A percentile compares a stretch with the other conserved stretches of the same genome.
Evolutionary conservation across 768 basidiomycete genomes (phyloP).

Genomic region (Termitomyces sp.): DNA sequence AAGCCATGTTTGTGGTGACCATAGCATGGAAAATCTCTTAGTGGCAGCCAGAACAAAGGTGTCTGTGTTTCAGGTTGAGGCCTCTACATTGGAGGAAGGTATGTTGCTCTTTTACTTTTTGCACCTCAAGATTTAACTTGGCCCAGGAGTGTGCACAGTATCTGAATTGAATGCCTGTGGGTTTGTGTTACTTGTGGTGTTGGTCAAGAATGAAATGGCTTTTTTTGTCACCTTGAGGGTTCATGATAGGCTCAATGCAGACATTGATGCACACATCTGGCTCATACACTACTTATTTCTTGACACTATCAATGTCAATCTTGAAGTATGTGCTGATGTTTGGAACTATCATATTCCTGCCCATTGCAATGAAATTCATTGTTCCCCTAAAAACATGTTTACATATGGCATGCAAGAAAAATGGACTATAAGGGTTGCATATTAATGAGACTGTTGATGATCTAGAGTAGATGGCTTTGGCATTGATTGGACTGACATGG

Average conservation of each 20-base stretch:
- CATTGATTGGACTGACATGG: constrained; percentile 19
- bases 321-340: constrained; percentile 20
- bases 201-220: constrained; percentile 31
- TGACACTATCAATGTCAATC: constrained; percentile 22
- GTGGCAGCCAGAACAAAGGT: constrained; percentile 25
- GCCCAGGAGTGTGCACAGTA: constrained; percentile 33
- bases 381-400: constrained; percentile 23
- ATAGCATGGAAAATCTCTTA: constrained; percentile 26
- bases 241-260: constrained; percentile 19
- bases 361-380: constrained; percentile 10
- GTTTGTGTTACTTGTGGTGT: constrained; percentile 27
- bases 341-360: constrained; percentile 31
- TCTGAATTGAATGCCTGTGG: constrained; percentile 33
- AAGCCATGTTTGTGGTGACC: constrained; percentile 25
- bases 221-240: constrained; percentile 30
- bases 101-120: no score
- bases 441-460: constrained; percentile 8
- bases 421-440: constrained; percentile 21
- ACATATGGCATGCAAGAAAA: constrained; percentile 23
- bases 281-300: constrained; percentile 34
- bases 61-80: constrained; percentile 15
- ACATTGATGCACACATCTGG: constrained; percentile 29
- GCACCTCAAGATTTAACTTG: no score
- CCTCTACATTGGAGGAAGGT: constrained; percentile 34
- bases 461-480: constrained; percentile 19